Evolutionary conservation across 768 basidiomycete genomes (phyloP).

Genomic region (Amanita brunnescens): DNA sequence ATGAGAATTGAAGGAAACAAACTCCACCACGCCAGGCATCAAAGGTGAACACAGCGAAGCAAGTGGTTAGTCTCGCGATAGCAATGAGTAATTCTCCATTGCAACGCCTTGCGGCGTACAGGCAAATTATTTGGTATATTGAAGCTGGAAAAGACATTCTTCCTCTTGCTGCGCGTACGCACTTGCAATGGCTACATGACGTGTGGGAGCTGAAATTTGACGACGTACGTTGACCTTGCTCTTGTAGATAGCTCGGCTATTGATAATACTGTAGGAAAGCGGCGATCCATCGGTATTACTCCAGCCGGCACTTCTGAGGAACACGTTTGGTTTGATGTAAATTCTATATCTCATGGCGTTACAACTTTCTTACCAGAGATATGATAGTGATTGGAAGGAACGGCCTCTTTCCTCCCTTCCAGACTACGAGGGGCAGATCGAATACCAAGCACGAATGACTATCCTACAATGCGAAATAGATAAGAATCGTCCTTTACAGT

Average conservation of each 20-base stretch:
- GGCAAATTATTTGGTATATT: constrained; percentile 47
- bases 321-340: constrained; percentile 33
- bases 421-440: constrained; percentile 29
- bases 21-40: neutral
- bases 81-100: constrained; percentile 23
- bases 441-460: constrained; percentile 27
- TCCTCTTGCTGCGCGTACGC: constrained; percentile 23
- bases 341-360: constrained; percentile 4
- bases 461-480: constrained; percentile 30
- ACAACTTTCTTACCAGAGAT: constrained; percentile 4
- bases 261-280: constrained; percentile 9
- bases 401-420: constrained; percentile 32
- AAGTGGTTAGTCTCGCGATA: constrained; percentile 6
- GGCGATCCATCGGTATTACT: constrained; percentile 35
- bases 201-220: constrained; percentile 31
- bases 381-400: constrained; percentile 30
- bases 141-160: constrained; percentile 27
- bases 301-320: constrained; percentile 32
- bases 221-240: constrained; percentile 12
- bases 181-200: constrained; percentile 42
- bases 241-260: neutral
- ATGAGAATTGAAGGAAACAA: neutral
- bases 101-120: constrained; percentile 40
- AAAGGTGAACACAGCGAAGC: neutral
- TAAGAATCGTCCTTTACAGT: constrained; percentile 32